These are phyloP conservation scores for Paramecium sonneborni DNA, from an alignment of 73 alveolate species.

Conservation along the genomic window DNA sequence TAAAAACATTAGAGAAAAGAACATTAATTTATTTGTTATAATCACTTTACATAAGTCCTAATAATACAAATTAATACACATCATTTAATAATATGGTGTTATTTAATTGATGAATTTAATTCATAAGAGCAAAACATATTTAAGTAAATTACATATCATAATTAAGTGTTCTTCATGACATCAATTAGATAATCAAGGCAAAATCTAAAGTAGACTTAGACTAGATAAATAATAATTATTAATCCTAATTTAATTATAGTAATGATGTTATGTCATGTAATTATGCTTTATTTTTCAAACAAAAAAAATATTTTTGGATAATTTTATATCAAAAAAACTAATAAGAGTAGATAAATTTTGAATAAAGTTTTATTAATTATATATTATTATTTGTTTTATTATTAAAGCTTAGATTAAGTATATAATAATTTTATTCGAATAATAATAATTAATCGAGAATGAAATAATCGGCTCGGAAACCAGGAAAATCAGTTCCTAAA, in stretches of 20 bases:
- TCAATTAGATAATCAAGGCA: background rate
- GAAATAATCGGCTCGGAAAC: background rate
- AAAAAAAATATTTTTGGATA: background rate
- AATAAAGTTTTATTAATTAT: too few species aligned
- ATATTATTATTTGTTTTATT: background rate
- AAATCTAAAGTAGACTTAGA: background rate
- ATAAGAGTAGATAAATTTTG: background rate
- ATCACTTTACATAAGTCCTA: too few species aligned
- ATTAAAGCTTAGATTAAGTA: too few species aligned
- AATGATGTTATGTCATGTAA: too few species aligned
- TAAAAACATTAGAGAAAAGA: too few species aligned
- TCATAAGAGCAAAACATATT: background rate
- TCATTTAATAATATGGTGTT: background rate
- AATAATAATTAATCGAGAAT: background rate
- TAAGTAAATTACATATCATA: background rate
- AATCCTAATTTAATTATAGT: background rate
- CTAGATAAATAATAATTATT: background rate
- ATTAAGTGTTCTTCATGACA: background rate
- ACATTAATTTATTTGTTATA: too few species aligned
- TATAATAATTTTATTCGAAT: background rate
- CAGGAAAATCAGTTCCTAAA: background rate
- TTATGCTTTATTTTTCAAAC: too few species aligned
- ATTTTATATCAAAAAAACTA: background rate
- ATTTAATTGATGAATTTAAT: conserved; percentile 20
- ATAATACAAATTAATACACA: too few species aligned